Percentiles rank a stretch among this genome's conserved stretches.
These are phyloP conservation scores for Usnea hakonensis DNA, from an alignment of 495 filamentous ascomycete species.

Conservation along the genomic window DNA sequence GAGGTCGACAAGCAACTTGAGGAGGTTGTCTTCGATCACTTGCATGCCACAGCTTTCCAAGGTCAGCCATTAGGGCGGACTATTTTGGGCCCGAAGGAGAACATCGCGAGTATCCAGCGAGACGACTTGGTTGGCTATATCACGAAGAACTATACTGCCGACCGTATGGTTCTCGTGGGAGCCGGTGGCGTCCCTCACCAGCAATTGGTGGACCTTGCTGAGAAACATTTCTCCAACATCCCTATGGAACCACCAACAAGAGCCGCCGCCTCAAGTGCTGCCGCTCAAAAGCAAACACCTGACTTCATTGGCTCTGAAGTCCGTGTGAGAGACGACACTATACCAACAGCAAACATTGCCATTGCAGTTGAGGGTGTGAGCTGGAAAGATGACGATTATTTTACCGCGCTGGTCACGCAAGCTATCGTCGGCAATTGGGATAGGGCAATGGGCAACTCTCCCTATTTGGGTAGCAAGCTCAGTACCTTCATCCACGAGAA, in stretches of 20 bases:
- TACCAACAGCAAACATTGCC: conserved; percentile 93
- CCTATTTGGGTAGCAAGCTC: conserved; percentile 95
- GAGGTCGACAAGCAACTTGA: conserved; percentile 99
- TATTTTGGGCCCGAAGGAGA: conserved; percentile 94
- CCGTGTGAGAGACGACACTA: conserved; percentile 88
- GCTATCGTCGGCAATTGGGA: conserved; percentile 99
- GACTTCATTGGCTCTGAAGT: conserved; percentile 96
- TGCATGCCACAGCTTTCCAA: conserved; percentile 97
- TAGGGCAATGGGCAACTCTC: conserved; percentile 92
- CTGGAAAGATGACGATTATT: conserved; percentile 99
- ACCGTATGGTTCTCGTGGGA: conserved; percentile 98
- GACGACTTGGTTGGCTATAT: conserved; percentile 90
- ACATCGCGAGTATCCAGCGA: conserved; percentile 91
- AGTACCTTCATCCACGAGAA: conserved; percentile 87
- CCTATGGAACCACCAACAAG: conserved; percentile 62
- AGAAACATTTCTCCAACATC: conserved; percentile 85
- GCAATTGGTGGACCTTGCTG: conserved; percentile 87
- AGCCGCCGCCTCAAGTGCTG: conserved; percentile 53
- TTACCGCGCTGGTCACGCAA: conserved; percentile 93
- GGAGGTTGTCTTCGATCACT: conserved; percentile 98
- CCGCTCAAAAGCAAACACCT: conserved; percentile 73
- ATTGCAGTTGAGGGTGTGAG: conserved; percentile 98
- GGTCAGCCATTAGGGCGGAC: conserved; percentile 92
- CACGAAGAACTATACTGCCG: conserved; percentile 97
- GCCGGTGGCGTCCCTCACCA: conserved; percentile 90